These are phyloP conservation scores for Ilyonectria mors-panacis DNA, from an alignment of 2,329 filamentous ascomycete genomes.

Conservation along the genomic window DNA sequence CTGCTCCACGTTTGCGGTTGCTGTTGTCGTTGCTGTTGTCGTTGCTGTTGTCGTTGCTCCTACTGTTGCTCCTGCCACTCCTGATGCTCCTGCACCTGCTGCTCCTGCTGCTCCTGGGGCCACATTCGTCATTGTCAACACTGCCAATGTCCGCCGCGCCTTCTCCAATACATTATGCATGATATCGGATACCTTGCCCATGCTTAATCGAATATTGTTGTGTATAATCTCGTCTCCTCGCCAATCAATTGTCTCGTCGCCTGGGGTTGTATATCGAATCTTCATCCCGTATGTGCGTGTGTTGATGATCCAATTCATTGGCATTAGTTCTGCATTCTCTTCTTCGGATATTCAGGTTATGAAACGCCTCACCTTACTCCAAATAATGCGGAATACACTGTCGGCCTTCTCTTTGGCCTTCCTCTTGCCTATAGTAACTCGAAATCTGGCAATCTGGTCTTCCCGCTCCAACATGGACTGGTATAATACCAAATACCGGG, in stretches of 20 bases:
- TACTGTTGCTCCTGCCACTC: too few relatives aligned
- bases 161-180: constrained; percentile 21
- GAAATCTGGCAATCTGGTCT: background rate
- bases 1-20: too few relatives aligned
- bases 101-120: too few relatives aligned
- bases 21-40: too few relatives aligned
- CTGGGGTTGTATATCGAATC: constrained; percentile 8
- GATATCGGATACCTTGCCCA: constrained; percentile 10
- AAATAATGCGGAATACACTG: constrained; percentile 13
- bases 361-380: constrained; percentile 9
- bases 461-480: constrained; percentile 3
- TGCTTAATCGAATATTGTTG: background rate
- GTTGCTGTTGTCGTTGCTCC: too few relatives aligned
- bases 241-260: constrained; percentile 17
- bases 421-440: constrained; percentile 1
- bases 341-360: constrained; percentile 6
- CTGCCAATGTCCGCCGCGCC: too few relatives aligned
- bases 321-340: constrained; percentile 2
- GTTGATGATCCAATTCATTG: constrained; percentile 23
- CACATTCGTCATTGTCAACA: too few relatives aligned
- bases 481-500: constrained; percentile 9
- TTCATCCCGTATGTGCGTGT: constrained; percentile 6
- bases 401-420: constrained; percentile 5
- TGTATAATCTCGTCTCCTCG: constrained; percentile 8
- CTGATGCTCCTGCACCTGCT: too few relatives aligned